These are phyloP conservation scores for Starmerella powellii DNA, from an alignment of 805 yeast genomes.

Conservation along the genomic window DNA sequence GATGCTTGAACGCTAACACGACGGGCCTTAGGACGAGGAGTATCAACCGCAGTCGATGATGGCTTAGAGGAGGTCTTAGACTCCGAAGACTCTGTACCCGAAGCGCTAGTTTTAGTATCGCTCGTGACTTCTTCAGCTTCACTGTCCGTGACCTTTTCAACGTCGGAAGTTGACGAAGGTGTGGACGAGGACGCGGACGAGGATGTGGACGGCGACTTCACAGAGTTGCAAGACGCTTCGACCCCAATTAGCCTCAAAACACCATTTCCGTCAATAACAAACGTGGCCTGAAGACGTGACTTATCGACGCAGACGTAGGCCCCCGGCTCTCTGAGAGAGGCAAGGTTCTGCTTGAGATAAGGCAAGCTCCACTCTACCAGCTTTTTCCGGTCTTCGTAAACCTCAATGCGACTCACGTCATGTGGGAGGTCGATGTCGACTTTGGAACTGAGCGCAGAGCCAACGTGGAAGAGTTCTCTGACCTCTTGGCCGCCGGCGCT, in stretches of 20 bases:
- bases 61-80: not conserved
- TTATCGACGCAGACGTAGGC: constrained; percentile 14
- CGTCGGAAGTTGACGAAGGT: too few species aligned
- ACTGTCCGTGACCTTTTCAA: too few species aligned
- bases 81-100: not conserved
- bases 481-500: constrained; percentile 18
- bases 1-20: constrained; percentile 21
- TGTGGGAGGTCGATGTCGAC: constrained; percentile 24
- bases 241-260: constrained; percentile 16
- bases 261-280: constrained; percentile 16
- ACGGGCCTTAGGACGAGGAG: constrained; percentile 25
- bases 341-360: constrained; percentile 19
- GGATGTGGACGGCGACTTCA: constrained; percentile 15
- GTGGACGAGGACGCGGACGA: constrained; percentile 23
- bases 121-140: too few species aligned
- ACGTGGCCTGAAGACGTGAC: constrained; percentile 15
- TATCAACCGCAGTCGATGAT: not conserved
- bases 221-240: constrained; percentile 19
- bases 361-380: constrained; percentile 26
- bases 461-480: constrained; percentile 15
- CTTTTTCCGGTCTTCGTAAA: constrained; percentile 33
- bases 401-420: constrained; percentile 26
- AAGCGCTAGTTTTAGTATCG: too few species aligned
- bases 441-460: constrained; percentile 28
- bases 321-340: constrained; percentile 25